Percentiles rank a stretch among this genome's conserved stretches.
phyloP scores from a whole-genome alignment of 2,329 filamentous ascomycete species.

The Cladophialophora chaetospira region DNA sequence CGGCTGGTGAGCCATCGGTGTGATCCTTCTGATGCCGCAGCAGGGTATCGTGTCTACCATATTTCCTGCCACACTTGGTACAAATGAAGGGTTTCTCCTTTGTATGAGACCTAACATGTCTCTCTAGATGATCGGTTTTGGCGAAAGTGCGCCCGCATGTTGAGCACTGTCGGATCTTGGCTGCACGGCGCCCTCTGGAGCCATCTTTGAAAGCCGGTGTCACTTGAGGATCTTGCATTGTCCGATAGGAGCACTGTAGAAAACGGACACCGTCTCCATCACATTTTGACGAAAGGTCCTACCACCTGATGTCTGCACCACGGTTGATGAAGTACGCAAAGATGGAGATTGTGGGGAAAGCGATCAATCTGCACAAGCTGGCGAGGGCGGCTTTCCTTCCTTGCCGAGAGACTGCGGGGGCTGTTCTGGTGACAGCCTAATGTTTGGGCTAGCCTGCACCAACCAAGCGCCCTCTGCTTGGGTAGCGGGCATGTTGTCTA shows the following conservation, averaged over 20 bases:
- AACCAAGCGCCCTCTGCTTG: background rate
- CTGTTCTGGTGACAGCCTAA: no score
- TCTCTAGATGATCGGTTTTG: conserved; percentile 39
- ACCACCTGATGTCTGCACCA: background rate
- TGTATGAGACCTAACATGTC: conserved; percentile 39
- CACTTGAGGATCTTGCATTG: conserved; percentile 10
- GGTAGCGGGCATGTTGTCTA: background rate
- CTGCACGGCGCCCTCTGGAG: conserved; percentile 16
- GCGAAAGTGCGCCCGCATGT: conserved; percentile 35
- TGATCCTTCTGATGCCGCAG: conserved; percentile 30
- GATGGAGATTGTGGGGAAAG: background rate
- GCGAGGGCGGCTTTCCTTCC: no score
- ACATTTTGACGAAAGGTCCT: background rate
- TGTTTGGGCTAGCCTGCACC: no score
- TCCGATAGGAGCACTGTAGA: background rate
- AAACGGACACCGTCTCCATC: background rate
- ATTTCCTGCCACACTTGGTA: conserved; percentile 26
- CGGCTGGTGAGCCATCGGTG: conserved; percentile 3
- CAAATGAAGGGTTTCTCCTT: conserved; percentile 39
- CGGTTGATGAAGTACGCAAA: background rate
- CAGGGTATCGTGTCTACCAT: conserved; percentile 29
- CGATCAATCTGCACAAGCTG: no score
- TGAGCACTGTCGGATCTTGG: conserved; percentile 23
- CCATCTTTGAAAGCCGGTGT: conserved; percentile 10
- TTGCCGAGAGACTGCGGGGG: background rate